Evolutionary conservation across 2,329 filamentous ascomycete genomes (phyloP).

Genomic region (Colletotrichum sidae): DNA sequence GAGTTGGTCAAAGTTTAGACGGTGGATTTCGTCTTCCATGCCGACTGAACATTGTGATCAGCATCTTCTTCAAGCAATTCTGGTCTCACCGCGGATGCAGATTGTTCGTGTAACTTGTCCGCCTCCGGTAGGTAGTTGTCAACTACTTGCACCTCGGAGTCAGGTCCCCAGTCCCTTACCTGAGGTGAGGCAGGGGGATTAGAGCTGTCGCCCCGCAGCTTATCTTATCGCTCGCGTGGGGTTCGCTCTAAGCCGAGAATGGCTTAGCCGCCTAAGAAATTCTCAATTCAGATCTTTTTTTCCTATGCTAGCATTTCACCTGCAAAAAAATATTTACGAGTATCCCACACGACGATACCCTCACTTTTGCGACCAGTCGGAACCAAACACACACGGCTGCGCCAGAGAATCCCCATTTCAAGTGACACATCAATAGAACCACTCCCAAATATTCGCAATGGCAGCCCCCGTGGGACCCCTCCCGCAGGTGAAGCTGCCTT

Average conservation of each 20-base stretch:
- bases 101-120: no score
- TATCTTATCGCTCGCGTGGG: slow-evolving; percentile 36
- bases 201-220: slow-evolving; percentile 25
- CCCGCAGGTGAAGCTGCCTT: slow-evolving; percentile 83
- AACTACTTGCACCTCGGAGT: no score
- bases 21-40: no score
- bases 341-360: slow-evolving; percentile 31
- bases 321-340: slow-evolving; percentile 32
- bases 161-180: no score
- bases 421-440: not conserved
- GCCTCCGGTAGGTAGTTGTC: no score
- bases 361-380: slow-evolving; percentile 6
- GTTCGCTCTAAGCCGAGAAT: not conserved
- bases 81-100: no score
- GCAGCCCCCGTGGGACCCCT: slow-evolving; percentile 87
- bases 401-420: no score
- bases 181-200: no score
- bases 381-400: not conserved
- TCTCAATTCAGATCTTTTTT: slow-evolving; percentile 37
- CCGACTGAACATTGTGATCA: no score
- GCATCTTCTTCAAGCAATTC: no score
- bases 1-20: no score
- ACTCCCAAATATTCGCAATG: slow-evolving; percentile 63
- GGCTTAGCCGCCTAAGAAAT: slow-evolving; percentile 31
- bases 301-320: slow-evolving; percentile 12